A percentile compares a stretch with the other conserved stretches of the same genome.
These are phyloP conservation scores for Tulasnella sp. DNA, from an alignment of 768 basidiomycete species.

Conservation along the genomic window DNA sequence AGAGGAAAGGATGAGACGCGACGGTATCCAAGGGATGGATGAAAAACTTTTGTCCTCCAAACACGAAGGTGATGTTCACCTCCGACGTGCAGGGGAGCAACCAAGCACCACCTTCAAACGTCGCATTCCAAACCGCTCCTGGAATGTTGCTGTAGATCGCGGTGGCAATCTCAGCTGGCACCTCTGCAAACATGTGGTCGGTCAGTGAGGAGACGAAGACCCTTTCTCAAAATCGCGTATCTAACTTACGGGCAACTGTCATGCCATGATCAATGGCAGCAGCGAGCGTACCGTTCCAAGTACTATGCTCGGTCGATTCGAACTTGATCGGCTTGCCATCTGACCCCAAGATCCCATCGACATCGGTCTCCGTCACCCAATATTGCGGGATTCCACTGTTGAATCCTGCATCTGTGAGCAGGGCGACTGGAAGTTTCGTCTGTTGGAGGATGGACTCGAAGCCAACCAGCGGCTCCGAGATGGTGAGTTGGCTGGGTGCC, in stretches of 20 bases:
- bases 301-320: constrained; percentile 59
- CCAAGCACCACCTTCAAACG: not conserved
- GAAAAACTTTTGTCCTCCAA: not conserved
- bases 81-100: not conserved
- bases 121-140: too few relatives aligned
- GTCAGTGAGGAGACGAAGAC: too few relatives aligned
- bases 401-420: constrained; percentile 27
- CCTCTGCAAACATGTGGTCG: too few relatives aligned
- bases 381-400: constrained; percentile 49
- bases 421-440: constrained; percentile 47
- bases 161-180: too few relatives aligned
- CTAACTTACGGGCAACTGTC: too few relatives aligned
- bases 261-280: too few relatives aligned
- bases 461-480: constrained; percentile 52
- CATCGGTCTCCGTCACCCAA: constrained; percentile 67
- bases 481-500: constrained; percentile 54
- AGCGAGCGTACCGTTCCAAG: too few relatives aligned
- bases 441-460: constrained; percentile 51
- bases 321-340: constrained; percentile 54
- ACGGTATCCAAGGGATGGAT: not conserved
- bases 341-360: constrained; percentile 60
- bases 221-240: too few relatives aligned
- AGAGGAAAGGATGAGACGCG: not conserved
- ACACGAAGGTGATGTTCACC: not conserved
- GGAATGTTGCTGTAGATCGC: too few relatives aligned